A percentile compares a stretch with the other conserved stretches of the same genome.
Conservation (phyloP, 2,329 filamentous ascomycete species). For the Fusarium tjaetaba region DNA sequence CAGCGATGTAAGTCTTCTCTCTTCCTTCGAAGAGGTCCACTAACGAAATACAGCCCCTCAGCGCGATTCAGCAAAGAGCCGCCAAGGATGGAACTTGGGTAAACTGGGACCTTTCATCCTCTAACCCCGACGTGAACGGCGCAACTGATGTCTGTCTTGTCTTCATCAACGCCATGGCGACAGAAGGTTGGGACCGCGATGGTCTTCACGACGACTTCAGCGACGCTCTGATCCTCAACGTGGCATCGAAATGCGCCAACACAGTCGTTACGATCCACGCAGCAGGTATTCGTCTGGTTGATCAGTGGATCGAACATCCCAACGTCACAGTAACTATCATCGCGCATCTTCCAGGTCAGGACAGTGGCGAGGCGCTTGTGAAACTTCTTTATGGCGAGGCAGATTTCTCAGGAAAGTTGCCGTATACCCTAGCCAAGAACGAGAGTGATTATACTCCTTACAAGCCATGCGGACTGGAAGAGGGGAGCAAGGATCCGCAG, state of each 20-base stretch:
- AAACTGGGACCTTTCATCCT: conserved; percentile 56
- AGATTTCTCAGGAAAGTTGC: conserved; percentile 65
- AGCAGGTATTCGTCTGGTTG: conserved; percentile 69
- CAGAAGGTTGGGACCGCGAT: conserved; percentile 77
- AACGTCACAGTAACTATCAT: conserved; percentile 73
- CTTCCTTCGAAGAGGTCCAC: rapidly evolving
- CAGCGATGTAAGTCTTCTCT: conserved; percentile 50
- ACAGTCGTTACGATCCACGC: conserved; percentile 73
- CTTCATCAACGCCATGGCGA: conserved; percentile 82
- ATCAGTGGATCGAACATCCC: conserved; percentile 71
- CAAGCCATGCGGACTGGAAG: conserved; percentile 54
- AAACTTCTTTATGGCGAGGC: conserved; percentile 67
- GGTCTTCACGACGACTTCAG: conserved; percentile 75
- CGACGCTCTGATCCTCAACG: conserved; percentile 66
- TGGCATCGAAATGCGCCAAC: conserved; percentile 68
- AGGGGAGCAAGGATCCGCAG: conserved; percentile 62
- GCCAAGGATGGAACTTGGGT: conserved; percentile 65
- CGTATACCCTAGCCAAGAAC: conserved; percentile 68
- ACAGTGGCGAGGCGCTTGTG: conserved; percentile 67
- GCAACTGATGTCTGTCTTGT: conserved; percentile 75
- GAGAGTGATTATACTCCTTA: conserved; percentile 59
- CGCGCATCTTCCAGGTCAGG: conserved; percentile 73
- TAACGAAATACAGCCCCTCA: conserved; percentile 25
- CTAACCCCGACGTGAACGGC: conserved; percentile 49
- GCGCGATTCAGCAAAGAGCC: conserved; percentile 63